Percentiles rank a stretch among this genome's conserved stretches.
These are phyloP conservation scores for Ramaria sp. DNA, from an alignment of 768 basidiomycete species.

Conservation along the genomic window DNA sequence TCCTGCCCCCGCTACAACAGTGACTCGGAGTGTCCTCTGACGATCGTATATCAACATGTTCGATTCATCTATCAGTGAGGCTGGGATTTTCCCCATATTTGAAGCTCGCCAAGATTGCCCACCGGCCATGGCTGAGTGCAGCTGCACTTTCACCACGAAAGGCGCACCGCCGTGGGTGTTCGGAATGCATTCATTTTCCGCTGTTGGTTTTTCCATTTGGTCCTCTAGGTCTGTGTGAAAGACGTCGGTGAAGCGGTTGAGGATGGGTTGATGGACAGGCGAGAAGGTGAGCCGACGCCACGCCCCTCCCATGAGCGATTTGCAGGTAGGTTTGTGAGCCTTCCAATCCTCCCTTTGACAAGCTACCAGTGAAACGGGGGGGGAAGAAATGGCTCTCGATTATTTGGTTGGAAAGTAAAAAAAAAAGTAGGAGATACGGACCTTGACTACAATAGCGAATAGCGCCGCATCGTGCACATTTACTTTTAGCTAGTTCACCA, in stretches of 20 bases:
- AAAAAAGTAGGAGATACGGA: conserved; percentile 11
- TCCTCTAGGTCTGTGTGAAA: background rate
- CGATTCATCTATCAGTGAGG: background rate
- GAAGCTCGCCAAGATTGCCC: too few relatives aligned
- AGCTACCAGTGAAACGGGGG: conserved; percentile 20
- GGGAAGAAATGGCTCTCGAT: background rate
- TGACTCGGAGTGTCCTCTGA: background rate
- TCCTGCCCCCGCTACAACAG: background rate
- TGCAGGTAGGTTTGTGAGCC: conserved; percentile 26
- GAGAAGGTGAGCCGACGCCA: conserved; percentile 23
- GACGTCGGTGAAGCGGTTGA: background rate
- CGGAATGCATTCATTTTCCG: background rate
- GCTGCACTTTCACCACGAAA: background rate
- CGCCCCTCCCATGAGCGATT: conserved; percentile 26
- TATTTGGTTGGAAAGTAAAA: background rate
- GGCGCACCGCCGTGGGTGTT: background rate
- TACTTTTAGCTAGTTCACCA: conserved; percentile 22
- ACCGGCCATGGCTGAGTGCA: too few relatives aligned
- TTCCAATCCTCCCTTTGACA: conserved; percentile 33
- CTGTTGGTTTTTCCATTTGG: background rate
- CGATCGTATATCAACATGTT: background rate
- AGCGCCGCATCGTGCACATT: conserved; percentile 26
- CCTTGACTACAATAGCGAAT: conserved; percentile 28
- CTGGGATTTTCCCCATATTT: background rate
- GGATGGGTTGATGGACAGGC: background rate